Evolutionary conservation across 345 rosid genomes (phyloP), one percentile per base, ranked within the genome.

Genomic region (Linum trigynum): DNA sequence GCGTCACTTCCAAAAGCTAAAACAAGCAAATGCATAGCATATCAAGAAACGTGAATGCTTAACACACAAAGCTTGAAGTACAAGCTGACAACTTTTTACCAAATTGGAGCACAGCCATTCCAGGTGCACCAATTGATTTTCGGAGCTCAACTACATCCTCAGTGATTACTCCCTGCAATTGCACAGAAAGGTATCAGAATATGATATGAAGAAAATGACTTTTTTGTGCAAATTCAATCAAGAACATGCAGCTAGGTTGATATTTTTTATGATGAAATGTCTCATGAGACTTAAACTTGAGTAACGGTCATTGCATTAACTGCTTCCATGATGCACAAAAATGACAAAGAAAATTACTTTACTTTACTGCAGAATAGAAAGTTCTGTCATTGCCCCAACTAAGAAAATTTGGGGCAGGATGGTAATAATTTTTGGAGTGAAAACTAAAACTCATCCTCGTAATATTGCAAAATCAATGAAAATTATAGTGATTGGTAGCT

Each of bases 71-170:
- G 61, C 41, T 5, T 51, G 56, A 43, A 57, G 59, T 37, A 55
- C 62, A 32, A 40, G 39, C 43, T 38, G 41, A 63, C 0, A 51
- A 7, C 15, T 43, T 40, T 37, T 74, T 86, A 92, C 98, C 98
- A 78, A 92, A 92, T 74, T 92, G 98, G 62, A 92, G 96, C 71
- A 92, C 98, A 57, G 86, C 89, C 98, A 92, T 92, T 83, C 97
- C 97, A 67, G 96, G 98, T n/a, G 90, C 97, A 57, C 85, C 91
- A 32, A 92, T 90, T 11, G 85, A 80, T 79, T 81, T 88, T 76
- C 98, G 81, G 55, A 92, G 87, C 69, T 81, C 73, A 72, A 85
- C 86, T 41, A 92, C 98, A 80, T 92, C 98, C 73, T 88, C 82
- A 11, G 97, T 92, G 74, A 92, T 90, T 70, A 92, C 97, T 65